Base-by-base conservation (phyloP, 768 basidiomycete species). In the Rhodotorula diobovata region DNA sequence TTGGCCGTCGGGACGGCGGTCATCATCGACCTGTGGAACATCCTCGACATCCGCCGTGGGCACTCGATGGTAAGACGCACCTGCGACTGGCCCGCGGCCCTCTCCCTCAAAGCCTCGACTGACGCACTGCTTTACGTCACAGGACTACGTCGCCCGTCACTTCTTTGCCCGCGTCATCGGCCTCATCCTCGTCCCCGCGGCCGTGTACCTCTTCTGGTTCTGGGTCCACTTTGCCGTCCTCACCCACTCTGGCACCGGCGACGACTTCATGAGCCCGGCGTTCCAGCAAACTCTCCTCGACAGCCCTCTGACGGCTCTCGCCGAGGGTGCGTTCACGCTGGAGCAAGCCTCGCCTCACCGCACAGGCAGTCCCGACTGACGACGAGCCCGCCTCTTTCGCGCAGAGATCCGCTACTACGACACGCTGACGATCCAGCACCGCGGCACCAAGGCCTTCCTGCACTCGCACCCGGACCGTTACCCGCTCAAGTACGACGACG, bases 261-360 rank as follows among this genome's bases (percentile, higher is more conserved):
- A 98, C 78, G 84, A 85, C 50, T 99, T 98, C 83, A 98, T 98
- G 96, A 93, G 90, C 79, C 94, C 96, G 12, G 88, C 88, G 10
- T 99, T 99, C 87, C 96, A 99, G 81, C 93, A 98, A 82, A 96
- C 93, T 28, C 83, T 99, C 61, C 81, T 84, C 32, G 93, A 93
- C 41, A 99, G 96, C 76, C 93, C 98, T 78, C 84, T 99, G 81
- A 81, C 97, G 67, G 79, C 97, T 72, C 91, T 91, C 78, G 90
- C 91, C 74, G 89, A 94, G 83, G 95, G 95, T 93, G 76, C 67
- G 84, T 74, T 0, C n/a, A 10, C 41, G 18, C 14, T 18, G 45
- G 15, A 4, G 45, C 43, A 43, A 43, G 18, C 20, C 45, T 14
- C 45, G 12, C n/a, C n/a, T n/a, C n/a, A n/a, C n/a, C n/a, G n/a